These are phyloP conservation scores for Saturnispora halmiae DNA, from an alignment of 805 yeast genomes.

Conservation along the genomic window DNA sequence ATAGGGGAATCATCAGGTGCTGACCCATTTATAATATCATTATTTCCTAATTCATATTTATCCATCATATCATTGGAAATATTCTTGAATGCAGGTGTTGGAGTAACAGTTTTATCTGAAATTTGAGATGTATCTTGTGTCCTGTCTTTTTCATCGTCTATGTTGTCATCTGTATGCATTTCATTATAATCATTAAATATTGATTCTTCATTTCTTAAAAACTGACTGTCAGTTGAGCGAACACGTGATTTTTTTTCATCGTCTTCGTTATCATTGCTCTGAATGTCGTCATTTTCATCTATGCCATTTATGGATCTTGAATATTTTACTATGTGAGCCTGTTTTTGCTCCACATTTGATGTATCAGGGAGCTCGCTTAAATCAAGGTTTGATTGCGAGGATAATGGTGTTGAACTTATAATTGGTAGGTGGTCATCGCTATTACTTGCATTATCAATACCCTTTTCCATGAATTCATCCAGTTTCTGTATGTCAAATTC, in stretches of 20 bases:
- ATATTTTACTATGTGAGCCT: constrained; percentile 12
- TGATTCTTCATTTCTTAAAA: constrained; percentile 6
- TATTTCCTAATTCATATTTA: background rate
- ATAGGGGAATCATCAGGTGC: constrained; percentile 1
- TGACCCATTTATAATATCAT: background rate
- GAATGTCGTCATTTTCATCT: constrained; percentile 14
- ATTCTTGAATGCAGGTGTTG: constrained; percentile 2
- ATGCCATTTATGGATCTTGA: too few species aligned
- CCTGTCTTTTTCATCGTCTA: background rate
- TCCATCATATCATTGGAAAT: background rate
- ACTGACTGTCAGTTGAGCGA: constrained; percentile 1
- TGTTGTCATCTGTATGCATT: background rate
- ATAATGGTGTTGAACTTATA: constrained; percentile 1
- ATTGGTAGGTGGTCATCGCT: background rate
- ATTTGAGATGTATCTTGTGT: background rate
- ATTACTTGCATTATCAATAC: background rate
- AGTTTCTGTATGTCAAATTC: constrained; percentile 27
- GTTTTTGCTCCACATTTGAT: constrained; percentile 9
- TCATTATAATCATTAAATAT: constrained; percentile 7
- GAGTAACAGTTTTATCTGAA: background rate
- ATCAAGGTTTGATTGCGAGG: constrained; percentile 13
- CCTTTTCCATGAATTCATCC: constrained; percentile 23
- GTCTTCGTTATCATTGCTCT: background rate
- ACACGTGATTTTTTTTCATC: background rate
- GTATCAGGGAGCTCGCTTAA: constrained; percentile 10